Base-by-base conservation (phyloP, 805 yeast species). In the Starmerella bacillaris region DNA sequence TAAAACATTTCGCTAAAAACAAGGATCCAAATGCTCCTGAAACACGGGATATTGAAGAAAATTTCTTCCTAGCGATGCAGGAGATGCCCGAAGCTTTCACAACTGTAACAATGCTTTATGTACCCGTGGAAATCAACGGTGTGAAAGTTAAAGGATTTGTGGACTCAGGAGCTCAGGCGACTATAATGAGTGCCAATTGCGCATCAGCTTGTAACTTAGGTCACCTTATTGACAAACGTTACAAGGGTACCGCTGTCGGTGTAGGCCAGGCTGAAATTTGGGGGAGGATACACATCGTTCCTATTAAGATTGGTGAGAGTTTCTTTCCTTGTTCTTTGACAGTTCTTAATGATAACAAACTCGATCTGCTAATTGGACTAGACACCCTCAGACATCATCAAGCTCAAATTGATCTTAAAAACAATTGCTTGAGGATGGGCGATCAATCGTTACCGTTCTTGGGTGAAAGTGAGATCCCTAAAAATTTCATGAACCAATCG, bases 141-240 rank as follows among this genome's bases (percentile, higher is more conserved):
- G 63, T 65, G 31, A 72, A 74, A 17, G 76, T 83, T 3, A 79
- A 79, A 52, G 96, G 96, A 0, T 82, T 89, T 60, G 92, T 89
- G 4, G 99, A 89, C 53, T 72, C 95, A 0, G 98, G 99, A 2
- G 96, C 99, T 0, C 94, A 83, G 54, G 62, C 71, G 20, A 83
- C 98, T 0, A 74, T 89, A 27, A 55, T 89, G 50, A 72, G 83
- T 21, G 78, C 92, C 1, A 59, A 62, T 28, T 61, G 84, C 43
- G 94, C 93, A 0, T 78, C 76, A 41, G 59, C 62, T 32, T 70
- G 84, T 39, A 78, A 78, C 2, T 58, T 89, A 18, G 57, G 71
- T 18, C 70, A 76, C 44, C 58, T 83, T 37, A 71, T 89, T 4
- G 99, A 89, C 53, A 71, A 59, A 40, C 63, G 94, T 40, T 82